Evolutionary conservation across 106 monocot genomes (phyloP).

Genomic region (Allium cepa): DNA sequence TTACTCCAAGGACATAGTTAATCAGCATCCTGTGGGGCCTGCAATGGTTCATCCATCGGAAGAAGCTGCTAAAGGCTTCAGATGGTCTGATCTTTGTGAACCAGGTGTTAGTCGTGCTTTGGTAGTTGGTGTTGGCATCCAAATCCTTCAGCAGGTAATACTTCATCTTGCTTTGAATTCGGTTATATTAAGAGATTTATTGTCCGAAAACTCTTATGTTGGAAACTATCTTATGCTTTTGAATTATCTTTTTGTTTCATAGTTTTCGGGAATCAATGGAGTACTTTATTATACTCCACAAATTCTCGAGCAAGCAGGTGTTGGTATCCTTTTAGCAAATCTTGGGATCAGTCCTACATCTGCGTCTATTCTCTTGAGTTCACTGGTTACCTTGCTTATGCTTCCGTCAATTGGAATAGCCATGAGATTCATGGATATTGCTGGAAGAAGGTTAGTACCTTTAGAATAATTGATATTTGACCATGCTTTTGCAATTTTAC

Average conservation of each 20-base stretch:
- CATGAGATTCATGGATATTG: conserved; percentile 54
- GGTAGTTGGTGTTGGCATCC: conserved; percentile 33
- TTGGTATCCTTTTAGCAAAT: conserved; percentile 40
- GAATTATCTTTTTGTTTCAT: not conserved
- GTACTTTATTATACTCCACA: conserved; percentile 65
- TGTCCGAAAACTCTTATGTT: not conserved
- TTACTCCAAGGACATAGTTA: conserved; percentile 28
- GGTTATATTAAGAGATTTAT: not conserved
- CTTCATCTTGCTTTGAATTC: not conserved
- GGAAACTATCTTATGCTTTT: not conserved
- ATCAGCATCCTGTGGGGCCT: conserved; percentile 23
- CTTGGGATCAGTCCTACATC: conserved; percentile 35
- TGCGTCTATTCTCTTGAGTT: conserved; percentile 48
- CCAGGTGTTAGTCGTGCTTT: conserved; percentile 35
- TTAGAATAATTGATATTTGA: too few species aligned
- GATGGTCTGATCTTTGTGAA: conserved; percentile 30
- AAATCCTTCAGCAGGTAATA: conserved; percentile 43
- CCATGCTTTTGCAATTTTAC: not conserved
- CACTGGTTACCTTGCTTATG: conserved; percentile 48
- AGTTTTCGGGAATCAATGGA: conserved; percentile 64
- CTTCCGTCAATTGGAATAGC: conserved; percentile 52
- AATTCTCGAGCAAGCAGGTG: conserved; percentile 53
- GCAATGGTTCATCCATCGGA: conserved; percentile 41
- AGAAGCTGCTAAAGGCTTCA: conserved; percentile 16
- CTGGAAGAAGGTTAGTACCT: conserved; percentile 40